A percentile compares a stretch with the other conserved stretches of the same genome.
Evolutionary conservation across 2,329 filamentous ascomycete species (phyloP).

Genomic region (Sporothrix humicola): DNA sequence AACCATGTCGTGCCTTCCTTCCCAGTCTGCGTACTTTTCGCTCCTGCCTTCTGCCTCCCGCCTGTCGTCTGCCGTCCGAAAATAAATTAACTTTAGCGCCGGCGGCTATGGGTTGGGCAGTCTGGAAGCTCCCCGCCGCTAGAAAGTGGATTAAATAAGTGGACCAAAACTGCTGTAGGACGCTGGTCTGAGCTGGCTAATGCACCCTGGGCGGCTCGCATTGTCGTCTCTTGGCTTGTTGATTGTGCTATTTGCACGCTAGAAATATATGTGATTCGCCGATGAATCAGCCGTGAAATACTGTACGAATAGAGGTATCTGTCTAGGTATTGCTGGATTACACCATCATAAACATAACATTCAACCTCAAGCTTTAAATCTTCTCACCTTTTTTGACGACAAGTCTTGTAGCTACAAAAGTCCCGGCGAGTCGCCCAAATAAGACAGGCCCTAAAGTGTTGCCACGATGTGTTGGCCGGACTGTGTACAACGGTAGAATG

Average conservation of each 20-base stretch:
- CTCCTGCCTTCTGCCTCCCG: not conserved
- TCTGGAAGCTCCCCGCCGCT: not conserved
- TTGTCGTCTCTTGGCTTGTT: not conserved
- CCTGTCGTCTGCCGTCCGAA: constrained; percentile 16
- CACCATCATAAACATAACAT: no score
- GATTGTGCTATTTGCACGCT: not conserved
- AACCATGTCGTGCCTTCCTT: constrained; percentile 14
- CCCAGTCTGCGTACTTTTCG: not conserved
- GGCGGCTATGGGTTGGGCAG: constrained; percentile 31
- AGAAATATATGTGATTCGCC: not conserved
- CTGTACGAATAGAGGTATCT: no score
- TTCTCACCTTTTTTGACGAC: no score
- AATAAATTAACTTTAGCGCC: constrained; percentile 33
- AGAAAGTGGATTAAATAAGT: constrained; percentile 2
- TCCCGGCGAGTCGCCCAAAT: not conserved
- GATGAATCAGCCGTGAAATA: not conserved
- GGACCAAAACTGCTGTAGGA: not conserved
- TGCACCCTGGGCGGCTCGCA: not conserved
- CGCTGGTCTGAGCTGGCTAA: not conserved
- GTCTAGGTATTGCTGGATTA: no score
- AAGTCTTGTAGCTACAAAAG: not conserved
- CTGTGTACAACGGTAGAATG: not conserved
- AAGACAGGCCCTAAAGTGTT: not conserved
- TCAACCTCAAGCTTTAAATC: no score
- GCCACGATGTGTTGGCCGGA: not conserved